These are phyloP conservation scores for Solanum lignicaule DNA, from an alignment of 257 asterid species.

Conservation along the genomic window DNA sequence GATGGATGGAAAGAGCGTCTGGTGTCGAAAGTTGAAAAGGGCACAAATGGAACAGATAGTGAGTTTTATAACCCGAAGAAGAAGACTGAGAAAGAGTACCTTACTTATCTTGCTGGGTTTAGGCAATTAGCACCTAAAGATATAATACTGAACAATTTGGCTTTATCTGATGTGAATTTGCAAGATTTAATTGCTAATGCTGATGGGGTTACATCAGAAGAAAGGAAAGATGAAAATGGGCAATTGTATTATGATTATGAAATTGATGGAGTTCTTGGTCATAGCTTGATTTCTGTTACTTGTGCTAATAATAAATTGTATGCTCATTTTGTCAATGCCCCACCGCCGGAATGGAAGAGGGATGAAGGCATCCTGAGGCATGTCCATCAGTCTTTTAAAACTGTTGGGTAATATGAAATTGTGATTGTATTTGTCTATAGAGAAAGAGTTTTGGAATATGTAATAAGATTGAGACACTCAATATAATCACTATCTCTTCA, in stretches of 20 bases:
- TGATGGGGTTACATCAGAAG: slow-evolving; percentile 53
- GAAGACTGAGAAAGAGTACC: slow-evolving; percentile 70
- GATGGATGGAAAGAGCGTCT: slow-evolving; percentile 82
- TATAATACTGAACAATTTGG: slow-evolving; percentile 55
- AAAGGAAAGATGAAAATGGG: slow-evolving; percentile 68
- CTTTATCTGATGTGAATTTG: slow-evolving; percentile 75
- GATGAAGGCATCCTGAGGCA: slow-evolving; percentile 68
- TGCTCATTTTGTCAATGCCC: slow-evolving; percentile 93
- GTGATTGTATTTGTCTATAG: background rate
- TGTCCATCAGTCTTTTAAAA: slow-evolving; percentile 75
- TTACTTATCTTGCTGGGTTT: slow-evolving; percentile 72
- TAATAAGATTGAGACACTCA: background rate
- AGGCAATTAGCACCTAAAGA: slow-evolving; percentile 73
- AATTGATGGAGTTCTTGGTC: slow-evolving; percentile 56
- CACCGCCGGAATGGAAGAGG: slow-evolving; percentile 65
- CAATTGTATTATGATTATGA: slow-evolving; percentile 80
- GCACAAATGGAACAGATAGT: slow-evolving; percentile 88
- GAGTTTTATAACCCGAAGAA: slow-evolving; percentile 88
- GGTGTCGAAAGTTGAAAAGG: slow-evolving; percentile 77
- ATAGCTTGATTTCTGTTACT: slow-evolving; percentile 82
- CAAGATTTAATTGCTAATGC: slow-evolving; percentile 80
- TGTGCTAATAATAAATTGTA: slow-evolving; percentile 85
- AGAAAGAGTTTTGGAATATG: background rate
- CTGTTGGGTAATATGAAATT: slow-evolving; percentile 33
- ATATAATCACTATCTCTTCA: background rate